Evolutionary conservation across 495 filamentous ascomycete species (phyloP).

Genomic region (Penicillium paxilli): DNA sequence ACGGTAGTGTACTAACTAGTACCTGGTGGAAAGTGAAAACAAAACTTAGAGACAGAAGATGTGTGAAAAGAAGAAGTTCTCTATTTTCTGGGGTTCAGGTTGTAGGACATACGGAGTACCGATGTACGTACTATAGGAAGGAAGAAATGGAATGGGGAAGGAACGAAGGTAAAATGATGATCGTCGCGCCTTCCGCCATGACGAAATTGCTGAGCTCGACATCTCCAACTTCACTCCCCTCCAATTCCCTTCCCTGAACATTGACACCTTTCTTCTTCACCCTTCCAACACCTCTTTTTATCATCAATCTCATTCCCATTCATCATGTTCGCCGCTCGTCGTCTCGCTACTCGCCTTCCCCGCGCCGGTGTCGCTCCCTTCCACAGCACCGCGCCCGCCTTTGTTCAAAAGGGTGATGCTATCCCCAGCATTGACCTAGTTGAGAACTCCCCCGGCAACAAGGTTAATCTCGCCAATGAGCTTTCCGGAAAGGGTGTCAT

Average conservation of each 20-base stretch:
- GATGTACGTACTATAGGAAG: too few relatives aligned
- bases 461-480: constrained; percentile 80
- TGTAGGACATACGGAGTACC: too few relatives aligned
- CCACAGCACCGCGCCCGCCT: constrained; percentile 56
- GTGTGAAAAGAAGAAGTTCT: too few relatives aligned
- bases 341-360: constrained; percentile 36
- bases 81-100: neutral
- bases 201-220: neutral
- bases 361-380: constrained; percentile 44
- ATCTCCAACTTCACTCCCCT: neutral
- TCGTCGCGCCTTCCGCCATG: neutral
- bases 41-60: too few relatives aligned
- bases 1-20: too few relatives aligned
- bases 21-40: too few relatives aligned
- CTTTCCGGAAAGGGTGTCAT: constrained; percentile 74
- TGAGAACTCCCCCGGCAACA: constrained; percentile 69
- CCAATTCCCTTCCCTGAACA: neutral
- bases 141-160: neutral
- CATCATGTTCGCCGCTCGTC: constrained; percentile 47
- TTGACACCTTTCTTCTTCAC: neutral
- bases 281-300: neutral
- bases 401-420: constrained; percentile 60
- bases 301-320: neutral
- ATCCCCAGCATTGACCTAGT: constrained; percentile 61
- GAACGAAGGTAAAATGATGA: neutral